phyloP scores from a whole-genome alignment of 208 protist genomes.

The Spongospora subterranea region DNA sequence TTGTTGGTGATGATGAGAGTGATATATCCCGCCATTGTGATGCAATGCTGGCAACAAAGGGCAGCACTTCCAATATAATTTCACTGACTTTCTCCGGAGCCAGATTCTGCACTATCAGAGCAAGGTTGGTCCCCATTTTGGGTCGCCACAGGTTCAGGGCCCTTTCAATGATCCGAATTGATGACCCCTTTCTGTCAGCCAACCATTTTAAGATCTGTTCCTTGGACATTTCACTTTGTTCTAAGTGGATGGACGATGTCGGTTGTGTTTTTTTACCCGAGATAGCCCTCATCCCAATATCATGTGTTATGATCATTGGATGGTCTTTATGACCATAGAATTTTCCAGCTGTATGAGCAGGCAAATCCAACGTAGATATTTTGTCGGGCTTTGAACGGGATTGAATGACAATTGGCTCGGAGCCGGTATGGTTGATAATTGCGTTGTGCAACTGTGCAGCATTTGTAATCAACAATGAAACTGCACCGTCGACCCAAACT shows the following conservation, averaged over 20 bases:
- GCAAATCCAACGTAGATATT: not conserved
- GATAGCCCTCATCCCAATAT: not conserved
- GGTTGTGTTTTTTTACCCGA: not conserved
- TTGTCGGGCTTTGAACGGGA: not conserved
- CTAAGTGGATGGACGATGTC: not conserved
- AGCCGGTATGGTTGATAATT: not conserved
- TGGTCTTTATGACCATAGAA: not conserved
- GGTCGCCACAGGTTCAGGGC: no score
- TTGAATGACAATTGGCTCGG: not conserved
- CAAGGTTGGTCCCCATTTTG: no score
- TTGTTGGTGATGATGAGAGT: no score
- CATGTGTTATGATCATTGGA: not conserved
- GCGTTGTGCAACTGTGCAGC: not conserved
- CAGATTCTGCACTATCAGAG: no score
- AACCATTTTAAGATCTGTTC: not conserved
- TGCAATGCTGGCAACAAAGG: no score
- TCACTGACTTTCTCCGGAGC: no score
- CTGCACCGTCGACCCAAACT: not conserved
- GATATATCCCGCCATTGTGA: no score
- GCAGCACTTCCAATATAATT: no score
- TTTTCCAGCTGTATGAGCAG: no score
- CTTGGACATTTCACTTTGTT: not conserved
- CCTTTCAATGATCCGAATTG: not conserved
- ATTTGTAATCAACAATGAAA: not conserved
- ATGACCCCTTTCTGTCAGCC: not conserved